Conservation (phyloP, 768 basidiomycete species). For the Gautieria morchelliformis region DNA sequence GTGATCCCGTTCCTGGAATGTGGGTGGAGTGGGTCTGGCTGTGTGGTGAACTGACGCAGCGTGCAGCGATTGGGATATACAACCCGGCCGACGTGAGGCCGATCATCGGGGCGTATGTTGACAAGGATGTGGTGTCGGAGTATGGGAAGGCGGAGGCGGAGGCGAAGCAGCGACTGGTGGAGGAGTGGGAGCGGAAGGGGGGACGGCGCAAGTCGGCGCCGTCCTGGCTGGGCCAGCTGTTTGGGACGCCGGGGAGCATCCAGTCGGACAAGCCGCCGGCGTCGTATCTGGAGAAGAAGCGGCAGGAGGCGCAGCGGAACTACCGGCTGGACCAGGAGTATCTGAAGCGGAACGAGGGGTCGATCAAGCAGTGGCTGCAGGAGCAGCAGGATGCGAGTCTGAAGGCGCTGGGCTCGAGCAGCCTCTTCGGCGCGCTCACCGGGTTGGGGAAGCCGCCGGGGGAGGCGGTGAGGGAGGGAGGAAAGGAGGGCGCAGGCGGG, state of each 20-base stretch:
- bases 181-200: constrained; percentile 55
- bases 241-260: background rate
- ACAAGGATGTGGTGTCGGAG: constrained; percentile 81
- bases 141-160: constrained; percentile 85
- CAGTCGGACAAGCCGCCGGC: background rate
- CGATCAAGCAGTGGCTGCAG: background rate
- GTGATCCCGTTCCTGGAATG: constrained; percentile 98
- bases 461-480: background rate
- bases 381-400: constrained; percentile 3
- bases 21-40: constrained; percentile 25
- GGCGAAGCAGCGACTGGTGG: constrained; percentile 64
- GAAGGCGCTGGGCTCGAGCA: constrained; percentile 3
- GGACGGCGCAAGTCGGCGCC: constrained; percentile 4
- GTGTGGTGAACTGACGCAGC: background rate
- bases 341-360: constrained; percentile 2
- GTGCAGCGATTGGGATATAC: constrained; percentile 83
- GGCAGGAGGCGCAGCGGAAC: background rate
- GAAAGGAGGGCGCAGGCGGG: too few species aligned
- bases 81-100: constrained; percentile 80
- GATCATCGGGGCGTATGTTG: constrained; percentile 74
- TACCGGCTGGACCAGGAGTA: constrained; percentile 1
- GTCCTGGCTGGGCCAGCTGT: background rate
- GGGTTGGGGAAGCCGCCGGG: background rate
- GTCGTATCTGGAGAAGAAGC: constrained; percentile 2
- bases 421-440: background rate